These are phyloP conservation scores for Candida vaughaniae DNA, from an alignment of 805 yeast species.

Conservation along the genomic window DNA sequence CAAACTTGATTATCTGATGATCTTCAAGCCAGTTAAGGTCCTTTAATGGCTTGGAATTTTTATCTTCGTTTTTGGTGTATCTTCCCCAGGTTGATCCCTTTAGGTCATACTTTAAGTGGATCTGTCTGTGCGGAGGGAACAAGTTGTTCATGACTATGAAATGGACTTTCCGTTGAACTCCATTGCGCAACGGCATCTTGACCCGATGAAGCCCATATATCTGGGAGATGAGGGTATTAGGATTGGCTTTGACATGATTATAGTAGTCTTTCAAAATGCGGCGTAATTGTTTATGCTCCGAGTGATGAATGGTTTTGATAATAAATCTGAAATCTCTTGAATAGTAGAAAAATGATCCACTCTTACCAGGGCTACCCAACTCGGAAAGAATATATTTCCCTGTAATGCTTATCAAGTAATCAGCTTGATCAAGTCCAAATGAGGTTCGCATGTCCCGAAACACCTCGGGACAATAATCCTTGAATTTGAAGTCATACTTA, in stretches of 20 bases:
- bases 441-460: slow-evolving; percentile 77
- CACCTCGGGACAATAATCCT: slow-evolving; percentile 94
- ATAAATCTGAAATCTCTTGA: slow-evolving; percentile 92
- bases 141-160: slow-evolving; percentile 95
- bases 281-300: slow-evolving; percentile 85
- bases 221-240: slow-evolving; percentile 89
- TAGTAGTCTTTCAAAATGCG: slow-evolving; percentile 73
- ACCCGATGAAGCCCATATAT: slow-evolving; percentile 94
- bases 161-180: slow-evolving; percentile 70
- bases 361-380: slow-evolving; percentile 93
- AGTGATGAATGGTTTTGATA: slow-evolving; percentile 91
- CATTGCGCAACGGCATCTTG: slow-evolving; percentile 73
- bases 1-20: slow-evolving; percentile 64
- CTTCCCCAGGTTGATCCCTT: slow-evolving; percentile 93
- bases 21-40: slow-evolving; percentile 86
- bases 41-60: slow-evolving; percentile 56
- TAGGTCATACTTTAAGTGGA: slow-evolving; percentile 82
- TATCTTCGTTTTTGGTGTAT: slow-evolving; percentile 37
- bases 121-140: slow-evolving; percentile 89
- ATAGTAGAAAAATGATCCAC: slow-evolving; percentile 94
- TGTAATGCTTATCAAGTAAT: slow-evolving; percentile 86
- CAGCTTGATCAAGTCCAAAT: slow-evolving; percentile 94
- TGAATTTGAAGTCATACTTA: slow-evolving; percentile 92
- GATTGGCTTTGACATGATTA: slow-evolving; percentile 75
- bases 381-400: slow-evolving; percentile 91